Evolutionary conservation across 495 filamentous ascomycete species (phyloP), one percentile per base, ranked within the genome.

Genomic region (Lophium mytilinum): DNA sequence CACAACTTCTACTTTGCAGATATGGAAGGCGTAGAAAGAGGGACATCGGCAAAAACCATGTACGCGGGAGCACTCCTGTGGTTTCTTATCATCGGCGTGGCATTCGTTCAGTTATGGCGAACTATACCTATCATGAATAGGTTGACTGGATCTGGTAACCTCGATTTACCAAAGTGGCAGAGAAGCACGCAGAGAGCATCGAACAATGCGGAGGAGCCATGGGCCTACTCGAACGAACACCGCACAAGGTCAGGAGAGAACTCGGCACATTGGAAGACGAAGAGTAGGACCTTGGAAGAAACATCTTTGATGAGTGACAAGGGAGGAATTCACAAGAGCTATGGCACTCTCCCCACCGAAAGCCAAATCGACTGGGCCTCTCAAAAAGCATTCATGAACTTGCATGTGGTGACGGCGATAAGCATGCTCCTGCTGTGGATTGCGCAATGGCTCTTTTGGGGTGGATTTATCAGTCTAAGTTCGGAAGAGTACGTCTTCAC

Each of bases 1-100:
- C 55, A 57, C 30, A 30, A 45, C 37, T 57, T 57, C 55, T 57
- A 57, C 37, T n/a, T 30, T 34, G 37, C 21, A 19, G 21, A 39
- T 9, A n/a, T 57, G 37, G 48, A 37, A n/a, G 36, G 19, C n/a
- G 18, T 34, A 12, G 55, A 51, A 36, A 43, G 39, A 34, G 55
- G 21, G 46, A 2, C 10, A 19, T 43, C 48, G 21, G 55, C 55
- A 51, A 36, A 43, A 37, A 19, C n/a, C 36, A 57, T 57, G 55
- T 57, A 57, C 15, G 4, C 3, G 9, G 55, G 55, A 17, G 55
- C 55, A 35, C 55, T 52, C 9, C 1, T 52, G 12, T 57, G 55
- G 55, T n/a, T 57, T 52, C 0, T 57, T 37, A 30, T 52, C 18
- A 43, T 30, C 18, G 45, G 24, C 21, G 37, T 52, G 37, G 54